Conservation (phyloP, 768 basidiomycete species). For the Calocera cornea region DNA sequence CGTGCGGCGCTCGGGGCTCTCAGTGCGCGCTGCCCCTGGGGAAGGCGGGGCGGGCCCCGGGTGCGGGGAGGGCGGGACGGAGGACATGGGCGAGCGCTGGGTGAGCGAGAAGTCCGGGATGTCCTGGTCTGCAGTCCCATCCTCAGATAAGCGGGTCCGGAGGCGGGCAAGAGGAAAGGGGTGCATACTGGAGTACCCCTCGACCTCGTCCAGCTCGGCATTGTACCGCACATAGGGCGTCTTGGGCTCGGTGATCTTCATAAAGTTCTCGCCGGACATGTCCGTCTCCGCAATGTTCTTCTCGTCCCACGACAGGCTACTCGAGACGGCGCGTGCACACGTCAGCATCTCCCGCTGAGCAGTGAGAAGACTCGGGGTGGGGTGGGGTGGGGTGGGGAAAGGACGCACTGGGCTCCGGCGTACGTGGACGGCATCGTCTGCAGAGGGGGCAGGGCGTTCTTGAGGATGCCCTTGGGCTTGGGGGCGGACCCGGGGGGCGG, state of each 20-base stretch:
- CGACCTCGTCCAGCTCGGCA: constrained; percentile 68
- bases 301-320: constrained; percentile 88
- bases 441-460: constrained; percentile 47
- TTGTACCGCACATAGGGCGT: constrained; percentile 91
- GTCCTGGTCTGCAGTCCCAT: constrained; percentile 36
- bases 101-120: constrained; percentile 65
- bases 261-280: constrained; percentile 85
- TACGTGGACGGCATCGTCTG: neutral
- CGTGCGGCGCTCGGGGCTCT: constrained; percentile 7
- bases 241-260: constrained; percentile 98
- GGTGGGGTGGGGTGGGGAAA: no score
- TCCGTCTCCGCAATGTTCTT: constrained; percentile 85
- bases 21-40: constrained; percentile 34
- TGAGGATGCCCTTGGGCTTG: constrained; percentile 78
- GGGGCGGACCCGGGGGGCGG: neutral
- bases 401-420: neutral
- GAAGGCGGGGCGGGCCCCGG: constrained; percentile 22
- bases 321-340: no score
- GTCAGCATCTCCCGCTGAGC: no score
- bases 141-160: neutral
- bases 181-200: constrained; percentile 51
- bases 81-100: constrained; percentile 29
- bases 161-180: constrained; percentile 10
- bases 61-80: constrained; percentile 22
- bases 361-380: no score